Evolutionary conservation across 2,329 filamentous ascomycete species (phyloP), one percentile per base, ranked within the genome.

Genomic region (Pestalotiopsis sp.): DNA sequence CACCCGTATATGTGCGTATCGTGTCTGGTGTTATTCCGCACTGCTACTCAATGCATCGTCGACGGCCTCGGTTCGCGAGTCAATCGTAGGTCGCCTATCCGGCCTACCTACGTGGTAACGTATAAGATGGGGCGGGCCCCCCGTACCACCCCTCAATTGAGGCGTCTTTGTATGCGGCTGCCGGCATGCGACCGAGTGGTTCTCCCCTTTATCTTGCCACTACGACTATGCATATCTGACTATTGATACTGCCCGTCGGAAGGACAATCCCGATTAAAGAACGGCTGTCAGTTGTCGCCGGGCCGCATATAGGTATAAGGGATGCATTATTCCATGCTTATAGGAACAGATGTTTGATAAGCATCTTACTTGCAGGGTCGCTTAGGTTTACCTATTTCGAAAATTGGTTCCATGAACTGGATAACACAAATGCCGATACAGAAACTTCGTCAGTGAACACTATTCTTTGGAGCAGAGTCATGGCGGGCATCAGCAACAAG

Each of bases 31-130:
- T 23, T 38, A 27, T 38, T 63, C 45, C 45, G 45, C 57, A 25
- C 20, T 4, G 3, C 25, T 36, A 25, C 23, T 36, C 45, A 52
- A 52, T 52, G 45, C 45, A 52, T 52, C 45, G 45, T 52, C 45
- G 17, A 52, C 45, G 45, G n/a, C 45, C 45, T 52, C 45, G 45
- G 45, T 25, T 65, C 63, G 31, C 63, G 63, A 65, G 63, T 58
- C 49, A 65, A 45, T 55, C n/a, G 20, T 14, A 23, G 27, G 20
- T 64, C 45, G n/a, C 45, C 45, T 52, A 52, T 52, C 45, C 17
- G 45, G 45, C n/a, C 45, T 20, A 52, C 45, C 17, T 52, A 9
- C 20, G 45, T 52, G 45, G 45, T 52, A 17, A 52, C 20, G 17
- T 36, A 36, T 36, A 52, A 52, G 45, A 23, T 52, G 20, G 17